Evolutionary conservation across 2,329 filamentous ascomycete species (phyloP).

Genomic region (Fusarium xylarioides): DNA sequence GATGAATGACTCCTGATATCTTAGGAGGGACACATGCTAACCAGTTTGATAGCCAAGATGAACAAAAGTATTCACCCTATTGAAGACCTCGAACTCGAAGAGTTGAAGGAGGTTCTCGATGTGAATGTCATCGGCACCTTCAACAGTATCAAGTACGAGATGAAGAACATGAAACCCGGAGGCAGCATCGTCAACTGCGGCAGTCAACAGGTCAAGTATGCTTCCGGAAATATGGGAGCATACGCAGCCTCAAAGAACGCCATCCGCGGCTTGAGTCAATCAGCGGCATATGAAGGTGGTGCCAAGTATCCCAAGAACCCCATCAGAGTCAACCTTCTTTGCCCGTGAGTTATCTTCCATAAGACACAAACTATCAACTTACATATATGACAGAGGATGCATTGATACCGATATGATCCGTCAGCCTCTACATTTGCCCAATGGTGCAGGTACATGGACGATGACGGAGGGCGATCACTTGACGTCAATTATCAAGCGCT

Average conservation of each 20-base stretch:
- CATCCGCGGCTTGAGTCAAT: conserved; percentile 41
- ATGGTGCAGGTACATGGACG: conserved; percentile 37
- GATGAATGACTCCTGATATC: not conserved
- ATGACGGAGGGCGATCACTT: conserved; percentile 39
- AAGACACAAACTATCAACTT: accelerated
- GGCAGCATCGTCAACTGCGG: conserved; percentile 60
- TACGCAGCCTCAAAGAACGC: conserved; percentile 48
- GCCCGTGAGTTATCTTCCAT: conserved; percentile 21
- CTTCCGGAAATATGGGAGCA: conserved; percentile 46
- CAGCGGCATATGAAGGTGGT: conserved; percentile 42
- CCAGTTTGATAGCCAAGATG: conserved; percentile 29
- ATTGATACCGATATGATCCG: conserved; percentile 45
- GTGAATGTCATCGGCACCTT: conserved; percentile 42
- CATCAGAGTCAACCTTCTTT: conserved; percentile 37
- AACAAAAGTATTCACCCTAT: conserved; percentile 40
- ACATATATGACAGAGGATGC: conserved; percentile 23
- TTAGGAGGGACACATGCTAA: not conserved
- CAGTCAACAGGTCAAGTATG: conserved; percentile 54
- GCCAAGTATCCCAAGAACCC: conserved; percentile 40
- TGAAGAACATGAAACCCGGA: conserved; percentile 49
- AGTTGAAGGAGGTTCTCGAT: conserved; percentile 37
- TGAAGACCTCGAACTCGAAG: conserved; percentile 36
- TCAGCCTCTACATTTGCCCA: conserved; percentile 39
- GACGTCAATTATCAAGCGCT: conserved; percentile 42
- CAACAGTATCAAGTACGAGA: conserved; percentile 42